These are phyloP conservation scores for Jaltomata sinuosa DNA, from an alignment of 257 asterid species.

Conservation along the genomic window DNA sequence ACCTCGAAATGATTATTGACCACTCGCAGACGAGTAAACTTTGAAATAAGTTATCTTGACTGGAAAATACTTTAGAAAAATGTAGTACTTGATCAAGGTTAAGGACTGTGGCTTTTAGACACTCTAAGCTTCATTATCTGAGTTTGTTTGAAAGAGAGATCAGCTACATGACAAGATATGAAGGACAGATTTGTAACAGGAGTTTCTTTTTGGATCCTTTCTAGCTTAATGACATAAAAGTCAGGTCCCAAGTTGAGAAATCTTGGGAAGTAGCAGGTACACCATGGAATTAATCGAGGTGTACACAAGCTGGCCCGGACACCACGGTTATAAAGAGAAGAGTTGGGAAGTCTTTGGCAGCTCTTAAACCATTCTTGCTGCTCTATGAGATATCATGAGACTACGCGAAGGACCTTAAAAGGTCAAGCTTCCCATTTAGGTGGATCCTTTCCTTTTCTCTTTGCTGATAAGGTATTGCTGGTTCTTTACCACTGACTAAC, in stretches of 20 bases:
- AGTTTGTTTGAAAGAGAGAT: conserved; percentile 1
- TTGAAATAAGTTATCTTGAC: background rate
- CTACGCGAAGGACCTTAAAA: background rate
- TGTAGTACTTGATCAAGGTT: background rate
- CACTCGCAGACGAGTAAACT: background rate
- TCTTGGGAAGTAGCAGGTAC: background rate
- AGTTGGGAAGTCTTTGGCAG: background rate
- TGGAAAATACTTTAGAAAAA: background rate
- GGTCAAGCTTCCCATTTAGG: background rate
- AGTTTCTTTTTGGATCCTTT: background rate
- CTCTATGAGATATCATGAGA: background rate
- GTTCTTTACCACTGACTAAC: background rate
- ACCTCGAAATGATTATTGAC: background rate
- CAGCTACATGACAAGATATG: background rate
- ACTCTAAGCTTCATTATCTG: background rate
- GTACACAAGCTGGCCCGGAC: background rate
- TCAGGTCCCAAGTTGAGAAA: background rate
- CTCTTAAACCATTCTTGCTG: background rate
- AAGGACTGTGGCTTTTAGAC: background rate
- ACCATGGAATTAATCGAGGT: background rate
- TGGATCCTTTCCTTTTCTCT: background rate
- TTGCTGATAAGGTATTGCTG: background rate
- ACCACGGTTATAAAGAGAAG: background rate
- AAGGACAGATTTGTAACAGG: background rate
- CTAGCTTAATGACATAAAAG: background rate